Base-by-base conservation (phyloP, 768 basidiomycete genomes). In the Guyanaporus albipodus region DNA sequence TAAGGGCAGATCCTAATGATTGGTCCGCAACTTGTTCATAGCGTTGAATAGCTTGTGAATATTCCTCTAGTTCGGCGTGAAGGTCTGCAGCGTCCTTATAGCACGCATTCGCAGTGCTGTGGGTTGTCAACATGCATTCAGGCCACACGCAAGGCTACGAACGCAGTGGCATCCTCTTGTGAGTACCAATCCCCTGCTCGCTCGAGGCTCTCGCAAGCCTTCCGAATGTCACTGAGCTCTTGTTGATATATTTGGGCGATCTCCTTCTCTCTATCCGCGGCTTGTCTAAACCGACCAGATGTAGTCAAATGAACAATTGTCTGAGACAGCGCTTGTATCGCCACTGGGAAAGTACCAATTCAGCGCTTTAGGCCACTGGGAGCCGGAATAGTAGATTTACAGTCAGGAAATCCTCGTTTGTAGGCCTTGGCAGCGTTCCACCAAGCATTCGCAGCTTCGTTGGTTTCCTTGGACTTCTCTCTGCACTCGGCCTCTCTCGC, bases 341-440 rank as follows among this genome's bases (percentile, higher is more conserved):
- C 95, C 65, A 93, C 96, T 96, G 62, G 21, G 38, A 24, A 36
- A n/a, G n/a, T 21, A 41, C 19, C 22, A 28, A 53, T 46, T 53
- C 49, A 58, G 57, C 44, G 19, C 9, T 12, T 36, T 12, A 19
- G 34, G 35, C 22, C 12, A 44, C 8, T 12, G 14, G 24, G 28
- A 28, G 17, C n/a, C 27, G 42, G 19, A 43, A 27, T 31, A n/a
- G 42, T 21, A n/a, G 10, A 68, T 84, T 63, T 64, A 96, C 95
- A 73, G 56, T 91, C 87, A 26, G 77, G 93, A 64, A 77, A 82
- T 21, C 83, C 86, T 68, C 87, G 78, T 74, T 97, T 99, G 75
- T 89, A 99, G 10, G 87, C 83, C 71, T 98, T 98, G 27, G 91
- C 85, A 11, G 96, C 94, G 63, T 95, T 96, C 90, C 95, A 97